Base-by-base conservation (phyloP, 495 filamentous ascomycete species). In the Xylaria scruposa region DNA sequence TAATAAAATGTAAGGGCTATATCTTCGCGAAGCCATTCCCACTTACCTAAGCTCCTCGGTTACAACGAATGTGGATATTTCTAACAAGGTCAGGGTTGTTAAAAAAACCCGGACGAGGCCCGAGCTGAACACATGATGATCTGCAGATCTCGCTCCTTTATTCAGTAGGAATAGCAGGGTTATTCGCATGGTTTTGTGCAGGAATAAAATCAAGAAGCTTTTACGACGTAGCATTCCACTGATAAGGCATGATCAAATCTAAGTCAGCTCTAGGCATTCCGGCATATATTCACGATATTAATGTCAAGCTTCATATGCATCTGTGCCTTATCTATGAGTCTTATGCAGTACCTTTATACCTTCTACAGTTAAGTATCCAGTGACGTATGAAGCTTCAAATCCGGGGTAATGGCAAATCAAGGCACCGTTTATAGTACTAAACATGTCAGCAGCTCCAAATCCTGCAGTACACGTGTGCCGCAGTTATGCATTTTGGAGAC, bases 71-170 rank as follows among this genome's bases (percentile, higher is more conserved):
- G 60, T 63, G 60, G 36, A 63, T 44, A 63, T 26, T 17, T 42
- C 60, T 15, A 38, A 38, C 36, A 38, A 9, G 38, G 60, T 29
- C 38, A 26, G 10, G 60, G 36, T 63, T 44, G 12, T 24, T 12
- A 17, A 38, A 26, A 38, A 26, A 19, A 26, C 4, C 38, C 26
- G 21, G 60, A 24, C 60, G 44, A 8, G 36, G 38, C 60, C 58
- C 38, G 26, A 63, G 36, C 60, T 44, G 38, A 63, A 63, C 36
- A 65, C 40, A 65, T 49, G 62, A 47, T 65, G 26, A 65, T 65
- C 42, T 33, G 24, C 62, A 33, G 19, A 31, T 21, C 40, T 47
- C 1, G 3, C 15, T 21, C 40, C 6, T 65, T 47, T 49, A 26
- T 49, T 10, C 33, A 24, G 24, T 49, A 17, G 21, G 42, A 13